Conservation (phyloP, 768 basidiomycete species). For the Phylloporus rhodoxanthus region DNA sequence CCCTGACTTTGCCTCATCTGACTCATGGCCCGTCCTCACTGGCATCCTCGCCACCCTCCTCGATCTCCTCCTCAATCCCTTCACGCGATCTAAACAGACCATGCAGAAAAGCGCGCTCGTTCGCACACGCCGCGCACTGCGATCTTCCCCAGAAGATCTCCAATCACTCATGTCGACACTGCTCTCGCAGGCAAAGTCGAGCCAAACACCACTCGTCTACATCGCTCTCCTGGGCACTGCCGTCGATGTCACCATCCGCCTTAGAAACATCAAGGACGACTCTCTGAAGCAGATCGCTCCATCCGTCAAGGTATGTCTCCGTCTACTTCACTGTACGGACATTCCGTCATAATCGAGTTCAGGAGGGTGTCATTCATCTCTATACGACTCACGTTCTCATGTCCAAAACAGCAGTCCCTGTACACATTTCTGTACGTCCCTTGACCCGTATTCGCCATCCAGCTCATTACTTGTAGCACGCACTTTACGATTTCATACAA, state of each 20-base stretch:
- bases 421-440: conserved; percentile 51
- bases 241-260: conserved; percentile 62
- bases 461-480: conserved; percentile 32
- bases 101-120: conserved; percentile 58
- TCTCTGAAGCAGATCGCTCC: conserved; percentile 39
- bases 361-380: conserved; percentile 55
- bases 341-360: conserved; percentile 2
- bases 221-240: conserved; percentile 60
- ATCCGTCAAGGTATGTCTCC: conserved; percentile 40
- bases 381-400: conserved; percentile 61
- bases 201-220: conserved; percentile 36
- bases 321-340: background rate
- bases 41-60: conserved; percentile 55
- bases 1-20: conserved; percentile 40
- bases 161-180: conserved; percentile 48
- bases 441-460: background rate
- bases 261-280: conserved; percentile 51
- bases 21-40: conserved; percentile 48
- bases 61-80: conserved; percentile 51
- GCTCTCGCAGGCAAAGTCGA: conserved; percentile 45
- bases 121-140: conserved; percentile 58
- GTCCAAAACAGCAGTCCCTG: conserved; percentile 56
- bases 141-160: conserved; percentile 53
- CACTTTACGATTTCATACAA: conserved; percentile 57
- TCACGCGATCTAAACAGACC: conserved; percentile 49